A percentile compares a stretch with the other conserved stretches of the same genome.
phyloP scores from a whole-genome alignment of 2,329 filamentous ascomycete genomes.

The Annulohypoxylon truncatum region DNA sequence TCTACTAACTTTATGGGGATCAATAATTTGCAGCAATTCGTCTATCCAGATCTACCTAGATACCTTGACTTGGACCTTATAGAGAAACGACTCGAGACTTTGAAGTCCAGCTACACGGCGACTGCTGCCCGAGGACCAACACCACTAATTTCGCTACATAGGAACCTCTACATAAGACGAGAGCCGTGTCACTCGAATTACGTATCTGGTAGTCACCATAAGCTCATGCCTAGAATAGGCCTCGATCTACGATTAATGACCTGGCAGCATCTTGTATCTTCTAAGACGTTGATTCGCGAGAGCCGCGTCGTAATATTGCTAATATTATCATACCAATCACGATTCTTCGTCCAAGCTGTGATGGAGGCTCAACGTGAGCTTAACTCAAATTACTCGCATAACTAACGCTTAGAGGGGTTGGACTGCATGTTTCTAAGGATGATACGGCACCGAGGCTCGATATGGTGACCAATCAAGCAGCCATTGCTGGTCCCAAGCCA shows the following conservation, averaged over 20 bases:
- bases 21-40: background rate
- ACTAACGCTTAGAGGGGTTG: conserved; percentile 15
- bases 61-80: too few relatives aligned
- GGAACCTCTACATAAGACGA: background rate
- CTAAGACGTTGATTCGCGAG: conserved; percentile 4
- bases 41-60: background rate
- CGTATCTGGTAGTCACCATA: background rate
- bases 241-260: background rate
- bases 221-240: background rate
- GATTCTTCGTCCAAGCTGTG: background rate
- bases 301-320: background rate
- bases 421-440: conserved; percentile 16
- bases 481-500: conserved; percentile 21
- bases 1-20: background rate
- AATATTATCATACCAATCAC: conserved; percentile 10
- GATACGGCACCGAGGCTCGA: conserved; percentile 27
- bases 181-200: background rate
- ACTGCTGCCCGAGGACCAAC: background rate
- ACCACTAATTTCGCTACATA: conserved; percentile 3
- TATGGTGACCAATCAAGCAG: conserved; percentile 29
- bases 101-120: background rate
- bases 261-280: background rate
- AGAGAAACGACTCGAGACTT: conserved; percentile 6
- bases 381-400: conserved; percentile 22
- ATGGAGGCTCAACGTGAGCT: conserved; percentile 13